These are phyloP conservation scores for Pseudozyma sp. DNA, from an alignment of 1,284 basidiomycete genomes.

Conservation along the genomic window DNA sequence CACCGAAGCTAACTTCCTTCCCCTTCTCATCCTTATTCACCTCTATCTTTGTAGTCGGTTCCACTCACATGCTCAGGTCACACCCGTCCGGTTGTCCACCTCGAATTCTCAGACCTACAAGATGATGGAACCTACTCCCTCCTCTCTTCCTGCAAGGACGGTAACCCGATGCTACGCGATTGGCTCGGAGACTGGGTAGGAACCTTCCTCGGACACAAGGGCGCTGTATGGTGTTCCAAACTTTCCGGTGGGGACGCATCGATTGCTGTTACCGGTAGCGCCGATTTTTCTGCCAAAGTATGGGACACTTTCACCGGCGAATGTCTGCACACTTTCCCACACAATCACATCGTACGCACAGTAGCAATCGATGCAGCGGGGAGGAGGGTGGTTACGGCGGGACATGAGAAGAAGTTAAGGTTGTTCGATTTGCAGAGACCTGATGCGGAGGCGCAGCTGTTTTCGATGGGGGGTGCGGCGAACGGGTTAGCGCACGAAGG, in stretches of 20 bases:
- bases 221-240: slow-evolving; percentile 97
- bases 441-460: slow-evolving; percentile 86
- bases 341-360: slow-evolving; percentile 97
- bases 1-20: neutral
- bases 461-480: slow-evolving; percentile 73
- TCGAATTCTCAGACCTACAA: slow-evolving; percentile 85
- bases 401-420: slow-evolving; percentile 96
- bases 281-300: slow-evolving; percentile 97
- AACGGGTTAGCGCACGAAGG: slow-evolving; percentile 77
- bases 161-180: slow-evolving; percentile 67
- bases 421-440: slow-evolving; percentile 81
- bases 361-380: slow-evolving; percentile 83
- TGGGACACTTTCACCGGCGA: slow-evolving; percentile 96
- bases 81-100: slow-evolving; percentile 86
- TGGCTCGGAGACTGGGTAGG: slow-evolving; percentile 94
- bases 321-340: slow-evolving; percentile 88
- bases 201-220: slow-evolving; percentile 96
- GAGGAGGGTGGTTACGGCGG: slow-evolving; percentile 84
- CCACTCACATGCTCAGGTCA: slow-evolving; percentile 73
- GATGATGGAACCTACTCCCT: slow-evolving; percentile 72
- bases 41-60: slow-evolving; percentile 44
- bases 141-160: slow-evolving; percentile 68
- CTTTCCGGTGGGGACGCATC: slow-evolving; percentile 77
- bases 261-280: slow-evolving; percentile 90
- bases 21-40: neutral